Evolutionary conservation across 2,329 filamentous ascomycete genomes (phyloP), one percentile per base, ranked within the genome.

Genomic region (Magnaporthiopsis rhizophila): DNA sequence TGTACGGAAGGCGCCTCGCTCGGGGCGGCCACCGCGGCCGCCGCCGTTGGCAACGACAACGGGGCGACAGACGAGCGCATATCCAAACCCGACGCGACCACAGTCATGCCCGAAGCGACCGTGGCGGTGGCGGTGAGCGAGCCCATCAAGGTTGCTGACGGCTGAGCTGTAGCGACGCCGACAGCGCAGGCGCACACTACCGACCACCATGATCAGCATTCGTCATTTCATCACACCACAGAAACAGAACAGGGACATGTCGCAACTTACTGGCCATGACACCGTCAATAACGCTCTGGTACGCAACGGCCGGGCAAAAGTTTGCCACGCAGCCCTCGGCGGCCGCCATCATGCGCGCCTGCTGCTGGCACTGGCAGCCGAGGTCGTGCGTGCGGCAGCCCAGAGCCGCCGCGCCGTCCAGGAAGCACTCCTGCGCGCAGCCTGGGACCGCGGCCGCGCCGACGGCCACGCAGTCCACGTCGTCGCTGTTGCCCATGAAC

Each of bases 341-440:
- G n/a, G 71, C 73, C 2, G 71, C 70, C 62, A 69, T 72, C n/a
- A 75, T 64, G 13, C 69, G 68, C 2, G 72, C 71, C 62, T 73
- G 67, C 61, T 73, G 68, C 45, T 65, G 61, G 62, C 73, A 74
- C 65, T 74, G 73, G 64, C 73, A 74, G 60, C 62, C 66, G 63
- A 74, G 73, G 65, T 75, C 73, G n/a, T 70, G 65, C 18, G 69
- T 69, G 21, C 63, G 66, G 60, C 73, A 75, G 28, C 73, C 72
- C 58, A 74, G 66, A 7, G 67, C 65, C 9, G 69, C 67, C 9
- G 72, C 73, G 58, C 69, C 69, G 53, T 71, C 67, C 64, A 72
- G 59, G 66, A 74, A 73, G 67, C 73, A 75, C 6, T 65, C 59
- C 61, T 72, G 72, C 5, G 74, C 73, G 65, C 74, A 75, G 4